Evolutionary conservation across 106 monocot species (phyloP).

Genomic region (Narthecium ossifragum): DNA sequence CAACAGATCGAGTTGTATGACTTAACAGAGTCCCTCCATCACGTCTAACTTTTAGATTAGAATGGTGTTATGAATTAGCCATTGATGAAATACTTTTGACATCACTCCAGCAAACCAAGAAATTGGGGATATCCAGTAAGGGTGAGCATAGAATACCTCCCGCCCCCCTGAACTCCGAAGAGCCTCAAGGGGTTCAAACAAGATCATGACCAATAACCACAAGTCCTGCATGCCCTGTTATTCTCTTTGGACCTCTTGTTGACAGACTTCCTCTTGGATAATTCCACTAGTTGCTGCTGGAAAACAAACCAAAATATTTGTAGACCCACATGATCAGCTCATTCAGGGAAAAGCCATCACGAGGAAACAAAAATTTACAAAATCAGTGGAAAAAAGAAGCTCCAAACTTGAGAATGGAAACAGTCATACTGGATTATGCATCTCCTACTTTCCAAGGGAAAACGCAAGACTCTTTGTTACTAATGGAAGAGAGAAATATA

Average conservation of each 20-base stretch:
- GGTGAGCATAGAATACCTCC: slow-evolving; percentile 41
- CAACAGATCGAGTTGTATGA: neutral
- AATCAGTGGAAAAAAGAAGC: neutral
- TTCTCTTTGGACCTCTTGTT: slow-evolving; percentile 18
- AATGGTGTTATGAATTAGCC: neutral
- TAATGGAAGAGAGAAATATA: no score
- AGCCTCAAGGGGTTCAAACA: slow-evolving; percentile 86
- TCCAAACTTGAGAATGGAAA: neutral
- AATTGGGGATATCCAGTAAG: neutral
- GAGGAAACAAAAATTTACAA: neutral
- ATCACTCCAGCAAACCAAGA: neutral
- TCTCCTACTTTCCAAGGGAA: no score
- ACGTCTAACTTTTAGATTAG: neutral
- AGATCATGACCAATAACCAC: slow-evolving; percentile 85
- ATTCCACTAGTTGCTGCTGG: slow-evolving; percentile 75
- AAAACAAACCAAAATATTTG: slow-evolving; percentile 11
- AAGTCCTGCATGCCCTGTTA: slow-evolving; percentile 29
- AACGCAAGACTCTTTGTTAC: no score
- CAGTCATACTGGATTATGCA: neutral
- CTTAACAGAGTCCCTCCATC: neutral
- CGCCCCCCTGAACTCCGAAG: slow-evolving; percentile 71
- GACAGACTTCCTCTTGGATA: slow-evolving; percentile 37
- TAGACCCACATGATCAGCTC: neutral
- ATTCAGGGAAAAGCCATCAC: neutral
- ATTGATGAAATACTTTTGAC: neutral